These are phyloP conservation scores for Penicillium verrucosum DNA, from an alignment of 2,329 filamentous ascomycete genomes.

Conservation along the genomic window DNA sequence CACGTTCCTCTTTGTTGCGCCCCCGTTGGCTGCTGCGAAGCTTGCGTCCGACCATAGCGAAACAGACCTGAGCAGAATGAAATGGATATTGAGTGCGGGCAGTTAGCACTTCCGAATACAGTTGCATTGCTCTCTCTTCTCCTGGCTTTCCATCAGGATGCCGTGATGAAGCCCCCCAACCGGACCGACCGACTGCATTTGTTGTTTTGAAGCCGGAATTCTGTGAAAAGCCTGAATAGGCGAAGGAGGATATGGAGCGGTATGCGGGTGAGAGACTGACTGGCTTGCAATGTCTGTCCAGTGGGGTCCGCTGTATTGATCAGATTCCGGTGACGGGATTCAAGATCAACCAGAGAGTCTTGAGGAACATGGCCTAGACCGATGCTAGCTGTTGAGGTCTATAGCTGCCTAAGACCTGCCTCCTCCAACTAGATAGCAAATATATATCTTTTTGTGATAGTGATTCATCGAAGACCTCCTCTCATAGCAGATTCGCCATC, in stretches of 20 bases:
- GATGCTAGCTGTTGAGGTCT: background rate
- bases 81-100: background rate
- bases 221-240: background rate
- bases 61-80: background rate
- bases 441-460: background rate
- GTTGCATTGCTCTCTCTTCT: too few relatives aligned
- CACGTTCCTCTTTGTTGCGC: background rate
- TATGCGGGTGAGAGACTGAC: background rate
- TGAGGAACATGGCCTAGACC: background rate
- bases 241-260: background rate
- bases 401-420: background rate
- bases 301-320: background rate
- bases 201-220: background rate
- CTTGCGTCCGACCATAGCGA: background rate
- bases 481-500: background rate
- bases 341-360: background rate
- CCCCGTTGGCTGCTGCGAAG: background rate
- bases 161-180: background rate
- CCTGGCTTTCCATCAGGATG: too few relatives aligned
- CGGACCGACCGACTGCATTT: background rate
- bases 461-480: background rate
- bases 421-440: background rate
- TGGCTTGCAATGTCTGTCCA: background rate
- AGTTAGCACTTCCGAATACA: too few relatives aligned
- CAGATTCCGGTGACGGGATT: background rate